Percentiles rank a stretch among this genome's conserved stretches.
phyloP scores from a whole-genome alignment of 495 filamentous ascomycete genomes.

The Rusavskia elegans region DNA sequence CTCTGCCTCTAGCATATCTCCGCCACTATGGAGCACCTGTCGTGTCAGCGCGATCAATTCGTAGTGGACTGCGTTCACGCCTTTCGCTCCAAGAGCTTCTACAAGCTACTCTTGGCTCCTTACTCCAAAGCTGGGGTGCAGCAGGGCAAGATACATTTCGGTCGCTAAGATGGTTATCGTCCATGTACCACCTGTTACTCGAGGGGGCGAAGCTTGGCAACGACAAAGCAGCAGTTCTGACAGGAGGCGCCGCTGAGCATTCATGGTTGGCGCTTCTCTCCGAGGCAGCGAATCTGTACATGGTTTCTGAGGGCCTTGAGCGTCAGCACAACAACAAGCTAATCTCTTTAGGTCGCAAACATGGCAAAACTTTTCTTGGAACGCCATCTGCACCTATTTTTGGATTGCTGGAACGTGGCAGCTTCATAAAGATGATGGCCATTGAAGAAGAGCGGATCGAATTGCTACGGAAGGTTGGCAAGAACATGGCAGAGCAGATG shows the following conservation, averaged over 20 bases:
- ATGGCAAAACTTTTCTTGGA: constrained; percentile 1
- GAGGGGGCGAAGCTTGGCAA: not conserved
- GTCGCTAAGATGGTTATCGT: not conserved
- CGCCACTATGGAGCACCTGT: constrained; percentile 8
- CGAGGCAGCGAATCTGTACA: not conserved
- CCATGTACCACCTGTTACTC: not conserved
- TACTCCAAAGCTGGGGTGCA: constrained; percentile 1
- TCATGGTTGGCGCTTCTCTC: constrained; percentile 1
- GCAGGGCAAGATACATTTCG: not conserved
- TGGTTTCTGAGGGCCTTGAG: not conserved
- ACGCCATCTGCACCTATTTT: not conserved
- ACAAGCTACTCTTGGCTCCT: not conserved
- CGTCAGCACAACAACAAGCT: not conserved
- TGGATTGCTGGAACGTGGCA: not conserved
- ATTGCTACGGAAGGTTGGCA: not conserved
- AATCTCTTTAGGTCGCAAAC: constrained; percentile 2
- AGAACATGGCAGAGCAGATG: not conserved
- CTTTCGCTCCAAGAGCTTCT: constrained; percentile 1
- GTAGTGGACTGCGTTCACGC: not conserved
- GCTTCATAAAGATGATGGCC: not conserved
- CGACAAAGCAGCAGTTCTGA: not conserved
- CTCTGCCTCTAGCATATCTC: constrained; percentile 6
- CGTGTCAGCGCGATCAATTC: not conserved
- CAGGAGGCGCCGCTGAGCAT: not conserved
- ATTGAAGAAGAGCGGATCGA: not conserved